These are phyloP conservation scores for Lecanicillium sp. DNA, from an alignment of 2,329 filamentous ascomycete genomes.

Conservation along the genomic window DNA sequence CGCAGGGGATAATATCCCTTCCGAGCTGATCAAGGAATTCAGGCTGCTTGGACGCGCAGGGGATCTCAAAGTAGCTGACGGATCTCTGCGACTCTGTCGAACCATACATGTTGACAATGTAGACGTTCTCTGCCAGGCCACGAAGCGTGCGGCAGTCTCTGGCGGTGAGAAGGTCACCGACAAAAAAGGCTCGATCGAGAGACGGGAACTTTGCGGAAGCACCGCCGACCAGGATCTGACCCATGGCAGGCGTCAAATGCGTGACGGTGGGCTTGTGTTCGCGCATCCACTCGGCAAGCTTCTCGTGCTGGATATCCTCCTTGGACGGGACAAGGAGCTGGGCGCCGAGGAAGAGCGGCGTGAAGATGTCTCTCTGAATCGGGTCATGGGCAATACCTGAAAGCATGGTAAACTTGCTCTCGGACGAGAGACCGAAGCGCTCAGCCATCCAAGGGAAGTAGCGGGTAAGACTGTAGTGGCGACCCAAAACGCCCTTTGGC, in stretches of 20 bases:
- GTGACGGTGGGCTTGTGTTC: constrained; percentile 68
- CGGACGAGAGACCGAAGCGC: constrained; percentile 63
- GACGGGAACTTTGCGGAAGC: constrained; percentile 69
- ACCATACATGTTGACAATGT: constrained; percentile 81
- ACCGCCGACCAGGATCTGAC: constrained; percentile 84
- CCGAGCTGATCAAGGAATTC: constrained; percentile 32
- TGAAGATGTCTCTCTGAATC: constrained; percentile 73
- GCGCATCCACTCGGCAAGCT: constrained; percentile 80
- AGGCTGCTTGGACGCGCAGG: constrained; percentile 56
- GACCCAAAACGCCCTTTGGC: constrained; percentile 61
- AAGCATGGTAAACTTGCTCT: constrained; percentile 73
- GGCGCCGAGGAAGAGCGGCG: constrained; percentile 78
- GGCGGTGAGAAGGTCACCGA: constrained; percentile 83
- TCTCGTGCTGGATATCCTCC: constrained; percentile 82
- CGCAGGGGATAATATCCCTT: constrained; percentile 69
- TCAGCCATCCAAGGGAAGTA: constrained; percentile 95
- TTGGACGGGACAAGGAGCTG: constrained; percentile 69
- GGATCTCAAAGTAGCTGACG: constrained; percentile 77
- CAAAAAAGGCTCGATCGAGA: constrained; percentile 78
- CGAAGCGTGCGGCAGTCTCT: constrained; percentile 74
- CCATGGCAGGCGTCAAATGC: constrained; percentile 94
- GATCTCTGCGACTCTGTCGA: constrained; percentile 78
- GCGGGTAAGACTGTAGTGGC: constrained; percentile 77
- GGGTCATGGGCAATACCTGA: constrained; percentile 65
- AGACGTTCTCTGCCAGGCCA: constrained; percentile 63